Conservation (phyloP, 2,329 filamentous ascomycete genomes). For the Acrodontium crateriforme region DNA sequence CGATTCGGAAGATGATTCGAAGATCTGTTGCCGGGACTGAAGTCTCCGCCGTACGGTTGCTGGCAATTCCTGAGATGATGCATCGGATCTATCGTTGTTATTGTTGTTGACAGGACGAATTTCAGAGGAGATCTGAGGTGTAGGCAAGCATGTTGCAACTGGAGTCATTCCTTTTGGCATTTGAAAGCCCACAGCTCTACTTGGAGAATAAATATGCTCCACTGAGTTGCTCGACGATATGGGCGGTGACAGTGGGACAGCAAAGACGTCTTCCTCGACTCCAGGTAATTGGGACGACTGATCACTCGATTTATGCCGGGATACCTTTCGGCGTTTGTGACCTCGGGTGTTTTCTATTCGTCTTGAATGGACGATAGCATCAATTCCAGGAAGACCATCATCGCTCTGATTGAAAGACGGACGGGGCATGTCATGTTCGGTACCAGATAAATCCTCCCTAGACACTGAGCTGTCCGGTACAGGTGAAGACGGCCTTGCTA, state of each 20-base stretch:
- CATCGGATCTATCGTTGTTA: no score
- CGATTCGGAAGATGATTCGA: no score
- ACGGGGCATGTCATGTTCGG: no score
- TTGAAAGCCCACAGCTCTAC: conserved; percentile 9
- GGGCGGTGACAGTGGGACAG: conserved; percentile 31
- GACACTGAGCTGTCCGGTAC: background rate
- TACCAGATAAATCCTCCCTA: no score
- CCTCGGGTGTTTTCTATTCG: conserved; percentile 7
- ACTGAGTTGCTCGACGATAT: conserved; percentile 10
- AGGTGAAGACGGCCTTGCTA: background rate
- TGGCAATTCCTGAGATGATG: no score
- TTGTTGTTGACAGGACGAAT: no score
- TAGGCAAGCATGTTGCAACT: conserved; percentile 9
- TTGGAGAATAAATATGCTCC: background rate
- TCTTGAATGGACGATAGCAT: conserved; percentile 8
- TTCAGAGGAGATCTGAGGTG: conserved; percentile 19
- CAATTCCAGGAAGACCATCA: conserved; percentile 19
- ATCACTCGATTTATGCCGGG: no score
- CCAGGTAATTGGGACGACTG: no score
- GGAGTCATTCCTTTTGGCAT: conserved; percentile 13
- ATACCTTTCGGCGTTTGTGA: conserved; percentile 11
- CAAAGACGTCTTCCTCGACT: conserved; percentile 20
- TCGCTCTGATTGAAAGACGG: no score
- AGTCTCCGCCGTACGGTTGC: no score
- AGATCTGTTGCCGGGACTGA: no score